Conservation (phyloP, 2,329 filamentous ascomycete species). For the Penicillium occitanis region DNA sequence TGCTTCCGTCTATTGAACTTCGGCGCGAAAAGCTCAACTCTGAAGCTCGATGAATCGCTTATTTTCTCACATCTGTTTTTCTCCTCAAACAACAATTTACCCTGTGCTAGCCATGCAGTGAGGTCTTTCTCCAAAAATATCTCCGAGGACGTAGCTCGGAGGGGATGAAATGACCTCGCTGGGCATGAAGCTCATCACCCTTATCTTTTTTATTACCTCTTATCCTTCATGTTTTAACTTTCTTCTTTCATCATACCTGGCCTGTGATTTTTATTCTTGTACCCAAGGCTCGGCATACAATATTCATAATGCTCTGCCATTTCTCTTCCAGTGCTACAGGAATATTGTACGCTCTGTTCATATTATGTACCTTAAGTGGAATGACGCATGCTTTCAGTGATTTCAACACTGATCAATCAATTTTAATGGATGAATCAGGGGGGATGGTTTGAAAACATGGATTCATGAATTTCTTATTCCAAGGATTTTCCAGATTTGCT, state of each 20-base stretch:
- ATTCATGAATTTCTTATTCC: background rate
- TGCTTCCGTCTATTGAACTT: background rate
- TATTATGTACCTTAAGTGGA: slow-evolving; percentile 22
- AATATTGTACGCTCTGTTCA: slow-evolving; percentile 19
- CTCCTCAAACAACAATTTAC: background rate
- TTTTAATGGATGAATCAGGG: background rate
- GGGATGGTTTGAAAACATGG: background rate
- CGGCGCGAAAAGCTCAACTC: background rate
- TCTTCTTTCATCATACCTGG: slow-evolving; percentile 18
- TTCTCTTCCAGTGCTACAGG: slow-evolving; percentile 16
- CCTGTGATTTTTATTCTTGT: slow-evolving; percentile 15
- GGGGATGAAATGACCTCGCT: background rate
- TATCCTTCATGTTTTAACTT: slow-evolving; percentile 21
- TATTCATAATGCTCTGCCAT: slow-evolving; percentile 13
- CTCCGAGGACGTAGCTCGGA: background rate
- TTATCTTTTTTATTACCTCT: slow-evolving; percentile 15
- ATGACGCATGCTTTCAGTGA: slow-evolving; percentile 16
- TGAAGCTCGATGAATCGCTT: background rate
- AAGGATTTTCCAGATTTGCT: background rate
- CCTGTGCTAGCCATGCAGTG: slow-evolving; percentile 1
- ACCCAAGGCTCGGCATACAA: slow-evolving; percentile 15
- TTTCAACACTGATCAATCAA: slow-evolving; percentile 5
- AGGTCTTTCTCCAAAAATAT: background rate
- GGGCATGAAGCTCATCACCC: background rate
- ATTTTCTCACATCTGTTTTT: background rate